Conservation (phyloP, 176 grass and related monocot genomes). For the Oryza rufipogon region DNA sequence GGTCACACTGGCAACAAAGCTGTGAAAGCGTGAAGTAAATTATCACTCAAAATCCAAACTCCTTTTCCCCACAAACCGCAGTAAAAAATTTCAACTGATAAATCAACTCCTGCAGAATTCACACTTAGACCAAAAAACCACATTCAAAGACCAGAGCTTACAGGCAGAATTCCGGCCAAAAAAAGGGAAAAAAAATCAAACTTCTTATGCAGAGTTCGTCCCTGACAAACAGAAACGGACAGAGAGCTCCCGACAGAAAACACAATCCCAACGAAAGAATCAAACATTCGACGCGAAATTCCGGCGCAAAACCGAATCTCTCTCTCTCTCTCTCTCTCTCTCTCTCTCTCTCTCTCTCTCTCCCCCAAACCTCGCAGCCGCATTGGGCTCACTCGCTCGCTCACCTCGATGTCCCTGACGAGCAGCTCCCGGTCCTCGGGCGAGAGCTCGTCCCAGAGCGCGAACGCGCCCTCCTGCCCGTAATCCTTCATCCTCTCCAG, state of each 20-base stretch:
- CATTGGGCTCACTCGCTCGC: conserved; percentile 60
- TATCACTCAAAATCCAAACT: not conserved
- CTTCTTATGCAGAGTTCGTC: not conserved
- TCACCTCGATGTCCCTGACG: conserved; percentile 89
- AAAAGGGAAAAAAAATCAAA: not conserved
- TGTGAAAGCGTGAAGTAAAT: not conserved
- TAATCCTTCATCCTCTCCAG: conserved; percentile 98
- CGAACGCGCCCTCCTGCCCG: conserved; percentile 89
- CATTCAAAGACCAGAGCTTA: not conserved
- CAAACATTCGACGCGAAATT: not conserved
- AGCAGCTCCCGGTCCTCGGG: conserved; percentile 86
- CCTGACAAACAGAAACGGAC: not conserved
- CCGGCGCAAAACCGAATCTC: conserved; percentile 35
- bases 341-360: not conserved
- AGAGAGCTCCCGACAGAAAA: not conserved
- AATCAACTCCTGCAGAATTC: conserved; percentile 5
- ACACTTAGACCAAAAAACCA: not conserved
- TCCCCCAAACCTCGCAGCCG: not conserved
- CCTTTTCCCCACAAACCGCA: not conserved
- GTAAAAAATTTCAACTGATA: not conserved
- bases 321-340: not conserved
- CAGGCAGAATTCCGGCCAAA: not conserved
- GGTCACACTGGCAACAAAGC: not conserved
- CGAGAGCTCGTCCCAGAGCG: conserved; percentile 95
- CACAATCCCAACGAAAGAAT: conserved; percentile 21